Evolutionary conservation across 495 filamentous ascomycete species (phyloP).

Genomic region (Penicilliopsis zonata): DNA sequence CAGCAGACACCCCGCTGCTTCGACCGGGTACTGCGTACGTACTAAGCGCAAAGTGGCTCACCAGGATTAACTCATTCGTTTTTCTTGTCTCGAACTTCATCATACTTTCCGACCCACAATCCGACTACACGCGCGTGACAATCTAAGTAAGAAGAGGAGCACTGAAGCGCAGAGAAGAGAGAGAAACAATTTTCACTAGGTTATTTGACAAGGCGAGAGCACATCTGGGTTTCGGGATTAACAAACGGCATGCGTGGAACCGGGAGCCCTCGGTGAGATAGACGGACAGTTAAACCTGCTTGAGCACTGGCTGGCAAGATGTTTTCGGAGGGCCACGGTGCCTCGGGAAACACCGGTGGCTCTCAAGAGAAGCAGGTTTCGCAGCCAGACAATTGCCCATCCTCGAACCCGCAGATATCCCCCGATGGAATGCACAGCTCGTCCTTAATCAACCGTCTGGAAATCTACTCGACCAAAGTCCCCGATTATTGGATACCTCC

Average conservation of each 20-base stretch:
- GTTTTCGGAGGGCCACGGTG: constrained; percentile 24
- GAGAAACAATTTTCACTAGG: too few relatives aligned
- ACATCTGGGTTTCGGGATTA: constrained; percentile 32
- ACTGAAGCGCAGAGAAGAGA: background rate
- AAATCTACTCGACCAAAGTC: constrained; percentile 37
- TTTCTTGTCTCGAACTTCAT: constrained; percentile 5
- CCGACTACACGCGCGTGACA: too few relatives aligned
- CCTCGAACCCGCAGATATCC: constrained; percentile 10
- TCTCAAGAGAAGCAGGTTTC: constrained; percentile 17
- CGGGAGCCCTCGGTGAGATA: constrained; percentile 32
- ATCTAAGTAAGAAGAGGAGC: background rate
- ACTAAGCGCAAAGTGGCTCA: constrained; percentile 16
- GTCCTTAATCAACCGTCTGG: constrained; percentile 38
- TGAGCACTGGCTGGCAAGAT: constrained; percentile 29
- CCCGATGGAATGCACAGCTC: constrained; percentile 12
- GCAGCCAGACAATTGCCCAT: constrained; percentile 10
- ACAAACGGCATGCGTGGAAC: constrained; percentile 38
- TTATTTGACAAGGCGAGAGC: constrained; percentile 3
- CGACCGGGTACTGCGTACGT: constrained; percentile 25
- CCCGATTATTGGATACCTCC: constrained; percentile 46
- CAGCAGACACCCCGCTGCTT: constrained; percentile 12
- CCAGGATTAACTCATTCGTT: constrained; percentile 18
- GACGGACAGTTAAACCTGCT: constrained; percentile 26
- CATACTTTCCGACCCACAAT: constrained; percentile 2
- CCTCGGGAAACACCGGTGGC: constrained; percentile 17